Percentiles rank a stretch among this genome's conserved stretches.
Conservation (phyloP, 331 rosid species). For the Stylosanthes scabra region DNA sequence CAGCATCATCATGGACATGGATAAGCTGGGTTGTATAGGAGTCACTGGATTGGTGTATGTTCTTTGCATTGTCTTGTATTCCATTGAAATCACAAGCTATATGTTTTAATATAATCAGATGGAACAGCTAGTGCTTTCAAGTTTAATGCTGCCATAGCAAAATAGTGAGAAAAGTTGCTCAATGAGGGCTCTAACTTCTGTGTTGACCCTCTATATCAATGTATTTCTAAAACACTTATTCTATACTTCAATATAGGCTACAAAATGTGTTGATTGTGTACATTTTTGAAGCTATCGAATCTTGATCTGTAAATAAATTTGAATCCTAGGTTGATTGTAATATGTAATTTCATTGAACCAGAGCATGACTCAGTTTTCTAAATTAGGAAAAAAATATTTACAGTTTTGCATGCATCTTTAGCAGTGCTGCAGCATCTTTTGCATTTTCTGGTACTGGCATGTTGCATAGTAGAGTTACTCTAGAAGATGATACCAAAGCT, state of each 20-base stretch:
- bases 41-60: not conserved
- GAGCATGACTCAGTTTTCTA: not conserved
- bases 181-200: not conserved
- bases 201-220: not conserved
- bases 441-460: slow-evolving; percentile 73
- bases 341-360: slow-evolving; percentile 11
- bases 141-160: slow-evolving; percentile 25
- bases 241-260: not conserved
- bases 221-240: slow-evolving; percentile 1
- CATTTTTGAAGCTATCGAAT: slow-evolving; percentile 11
- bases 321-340: slow-evolving; percentile 7
- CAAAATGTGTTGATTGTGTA: not conserved
- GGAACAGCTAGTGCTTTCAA: slow-evolving; percentile 2
- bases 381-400: slow-evolving; percentile 27
- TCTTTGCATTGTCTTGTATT: slow-evolving; percentile 12
- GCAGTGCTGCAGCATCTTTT: slow-evolving; percentile 51
- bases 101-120: not conserved
- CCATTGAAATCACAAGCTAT: slow-evolving; percentile 11
- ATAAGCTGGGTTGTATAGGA: slow-evolving; percentile 21
- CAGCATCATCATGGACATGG: not conserved
- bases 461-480: slow-evolving; percentile 79
- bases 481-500: slow-evolving; percentile 69
- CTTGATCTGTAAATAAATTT: not conserved
- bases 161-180: slow-evolving; percentile 13
- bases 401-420: slow-evolving; percentile 64